phyloP scores from a whole-genome alignment of 2,329 filamentous ascomycete species.

The Claviceps quebecensis region DNA sequence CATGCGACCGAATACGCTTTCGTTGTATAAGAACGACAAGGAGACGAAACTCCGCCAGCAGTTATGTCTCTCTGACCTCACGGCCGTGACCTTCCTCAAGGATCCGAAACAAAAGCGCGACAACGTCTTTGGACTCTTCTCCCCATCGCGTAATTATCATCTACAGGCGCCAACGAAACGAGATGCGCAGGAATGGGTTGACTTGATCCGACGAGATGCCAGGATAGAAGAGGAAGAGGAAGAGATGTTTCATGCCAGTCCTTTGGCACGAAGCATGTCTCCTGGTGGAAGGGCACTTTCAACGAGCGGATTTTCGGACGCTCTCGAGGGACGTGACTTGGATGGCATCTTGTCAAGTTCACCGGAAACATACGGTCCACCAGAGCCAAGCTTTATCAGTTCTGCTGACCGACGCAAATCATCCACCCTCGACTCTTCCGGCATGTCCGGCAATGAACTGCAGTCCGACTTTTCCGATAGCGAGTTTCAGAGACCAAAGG shows the following conservation, averaged over 20 bases:
- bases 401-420: slow-evolving; percentile 37
- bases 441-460: slow-evolving; percentile 48
- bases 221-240: slow-evolving; percentile 81
- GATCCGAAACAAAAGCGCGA: slow-evolving; percentile 78
- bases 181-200: slow-evolving; percentile 79
- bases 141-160: slow-evolving; percentile 80
- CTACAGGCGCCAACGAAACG: slow-evolving; percentile 60
- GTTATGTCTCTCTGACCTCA: slow-evolving; percentile 77
- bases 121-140: slow-evolving; percentile 86
- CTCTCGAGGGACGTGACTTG: slow-evolving; percentile 15
- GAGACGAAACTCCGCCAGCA: slow-evolving; percentile 84
- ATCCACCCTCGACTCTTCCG: slow-evolving; percentile 50
- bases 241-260: slow-evolving; percentile 62
- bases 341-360: slow-evolving; percentile 42
- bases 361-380: slow-evolving; percentile 36
- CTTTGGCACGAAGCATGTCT: slow-evolving; percentile 37
- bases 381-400: slow-evolving; percentile 19
- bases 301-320: slow-evolving; percentile 3
- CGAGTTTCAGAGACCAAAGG: slow-evolving; percentile 34
- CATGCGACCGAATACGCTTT: slow-evolving; percentile 76
- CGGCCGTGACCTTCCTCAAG: slow-evolving; percentile 76
- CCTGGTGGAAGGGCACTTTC: slow-evolving; percentile 9
- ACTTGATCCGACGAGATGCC: slow-evolving; percentile 63
- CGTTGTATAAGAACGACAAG: slow-evolving; percentile 82
- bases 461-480: slow-evolving; percentile 77